Evolutionary conservation across 73 alveolate species (phyloP).

Genomic region (Tetrahymena thermophila): DNA sequence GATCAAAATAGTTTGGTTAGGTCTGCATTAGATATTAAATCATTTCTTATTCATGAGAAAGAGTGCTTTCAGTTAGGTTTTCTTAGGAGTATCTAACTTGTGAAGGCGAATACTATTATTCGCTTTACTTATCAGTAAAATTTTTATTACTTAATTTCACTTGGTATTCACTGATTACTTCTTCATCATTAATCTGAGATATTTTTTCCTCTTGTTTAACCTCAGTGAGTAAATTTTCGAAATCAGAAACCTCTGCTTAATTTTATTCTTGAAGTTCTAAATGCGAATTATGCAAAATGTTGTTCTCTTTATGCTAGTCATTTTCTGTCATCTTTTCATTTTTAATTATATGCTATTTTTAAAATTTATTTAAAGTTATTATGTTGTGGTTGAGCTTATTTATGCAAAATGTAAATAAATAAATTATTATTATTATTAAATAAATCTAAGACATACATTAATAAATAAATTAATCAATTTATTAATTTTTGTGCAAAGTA

Average conservation of each 20-base stretch:
- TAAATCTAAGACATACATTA: no score
- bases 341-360: background rate
- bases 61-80: background rate
- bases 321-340: background rate
- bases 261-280: background rate
- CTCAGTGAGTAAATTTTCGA: background rate
- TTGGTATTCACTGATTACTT: background rate
- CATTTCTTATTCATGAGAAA: background rate
- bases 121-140: background rate
- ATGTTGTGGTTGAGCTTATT: no score
- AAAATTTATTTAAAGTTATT: no score
- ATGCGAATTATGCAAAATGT: background rate
- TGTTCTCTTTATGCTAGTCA: background rate
- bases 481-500: background rate
- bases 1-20: background rate
- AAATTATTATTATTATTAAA: no score
- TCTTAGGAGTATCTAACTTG: background rate
- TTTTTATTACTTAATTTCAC: background rate
- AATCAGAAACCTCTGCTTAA: background rate
- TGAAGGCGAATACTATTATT: background rate
- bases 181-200: background rate
- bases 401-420: no score
- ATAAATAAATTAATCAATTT: no score
- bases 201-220: background rate
- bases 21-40: background rate